These are phyloP conservation scores for Neonectria ditissima DNA, from an alignment of 2,329 filamentous ascomycete species.

Conservation along the genomic window DNA sequence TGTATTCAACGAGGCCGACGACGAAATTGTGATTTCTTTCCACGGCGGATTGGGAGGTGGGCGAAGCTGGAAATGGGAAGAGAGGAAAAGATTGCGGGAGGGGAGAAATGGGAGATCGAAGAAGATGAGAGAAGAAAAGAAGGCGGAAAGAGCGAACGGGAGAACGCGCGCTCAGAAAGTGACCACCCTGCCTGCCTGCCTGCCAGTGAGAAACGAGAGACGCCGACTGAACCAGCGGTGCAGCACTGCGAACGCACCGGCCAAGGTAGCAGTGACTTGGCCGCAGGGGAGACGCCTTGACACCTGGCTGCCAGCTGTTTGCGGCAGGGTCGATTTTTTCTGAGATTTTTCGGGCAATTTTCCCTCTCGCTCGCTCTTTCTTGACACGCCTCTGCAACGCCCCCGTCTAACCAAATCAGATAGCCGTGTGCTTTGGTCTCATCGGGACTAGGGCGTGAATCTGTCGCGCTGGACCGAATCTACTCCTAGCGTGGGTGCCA, in stretches of 20 bases:
- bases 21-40: conserved; percentile 19
- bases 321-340: conserved; percentile 38
- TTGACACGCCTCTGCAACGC: conserved; percentile 23
- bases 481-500: conserved; percentile 41
- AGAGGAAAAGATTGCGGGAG: conserved; percentile 34
- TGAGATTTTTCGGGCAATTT: conserved; percentile 27
- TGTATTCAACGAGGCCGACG: conserved; percentile 17
- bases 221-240: conserved; percentile 33
- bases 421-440: conserved; percentile 32
- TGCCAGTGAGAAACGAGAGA: conserved; percentile 38
- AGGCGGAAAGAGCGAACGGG: conserved; percentile 37
- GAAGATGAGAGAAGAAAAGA: conserved; percentile 39
- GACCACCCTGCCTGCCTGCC: conserved; percentile 22
- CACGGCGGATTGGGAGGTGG: conserved; percentile 23
- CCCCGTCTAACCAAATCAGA: conserved; percentile 13
- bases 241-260: conserved; percentile 27
- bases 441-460: conserved; percentile 43
- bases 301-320: conserved; percentile 43
- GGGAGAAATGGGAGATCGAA: conserved; percentile 39
- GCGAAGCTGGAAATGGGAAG: conserved; percentile 36
- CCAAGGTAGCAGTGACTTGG: conserved; percentile 38
- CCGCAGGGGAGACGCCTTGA: conserved; percentile 39
- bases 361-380: conserved; percentile 27
- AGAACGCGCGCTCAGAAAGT: conserved; percentile 33
- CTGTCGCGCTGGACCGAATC: conserved; percentile 35